A percentile compares a stretch with the other conserved stretches of the same genome.
These are phyloP conservation scores for Colletotrichum spinosum DNA, from an alignment of 2,329 filamentous ascomycete genomes.

Conservation along the genomic window DNA sequence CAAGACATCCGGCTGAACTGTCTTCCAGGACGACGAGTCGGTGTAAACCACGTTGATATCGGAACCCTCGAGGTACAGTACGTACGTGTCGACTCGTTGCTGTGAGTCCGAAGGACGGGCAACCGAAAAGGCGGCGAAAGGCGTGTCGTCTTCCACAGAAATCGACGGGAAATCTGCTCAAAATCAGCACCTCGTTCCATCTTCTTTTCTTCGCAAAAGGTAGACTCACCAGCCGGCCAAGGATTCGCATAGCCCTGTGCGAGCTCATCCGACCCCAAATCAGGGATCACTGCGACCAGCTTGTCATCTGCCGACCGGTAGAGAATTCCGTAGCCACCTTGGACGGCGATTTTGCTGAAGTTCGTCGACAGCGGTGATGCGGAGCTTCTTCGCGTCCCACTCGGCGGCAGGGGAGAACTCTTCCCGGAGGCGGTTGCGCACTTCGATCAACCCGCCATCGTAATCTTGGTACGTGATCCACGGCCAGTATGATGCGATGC, in stretches of 20 bases:
- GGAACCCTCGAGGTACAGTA: conserved; percentile 3
- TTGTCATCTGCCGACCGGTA: not conserved
- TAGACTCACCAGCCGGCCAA: conserved; percentile 1
- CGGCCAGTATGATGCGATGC: conserved; percentile 10
- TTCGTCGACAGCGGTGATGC: conserved; percentile 1
- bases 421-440: conserved; percentile 1
- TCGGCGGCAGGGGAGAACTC: not conserved
- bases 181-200: too few species aligned
- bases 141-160: not conserved
- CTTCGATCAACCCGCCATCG: conserved; percentile 11
- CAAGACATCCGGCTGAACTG: not conserved
- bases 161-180: conserved; percentile 11
- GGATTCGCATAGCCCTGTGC: not conserved
- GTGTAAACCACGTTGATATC: conserved; percentile 18
- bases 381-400: conserved; percentile 6
- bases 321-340: conserved; percentile 14
- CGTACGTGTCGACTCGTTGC: conserved; percentile 5
- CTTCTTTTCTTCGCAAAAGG: too few species aligned
- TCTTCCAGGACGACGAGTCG: conserved; percentile 3
- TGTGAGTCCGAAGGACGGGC: conserved; percentile 2
- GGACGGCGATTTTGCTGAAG: conserved; percentile 11
- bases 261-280: too few species aligned
- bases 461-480: conserved; percentile 8
- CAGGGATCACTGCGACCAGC: not conserved
- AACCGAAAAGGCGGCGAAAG: conserved; percentile 19